phyloP scores from a whole-genome alignment of 306 rosid species.

The Cicer arietinum region DNA sequence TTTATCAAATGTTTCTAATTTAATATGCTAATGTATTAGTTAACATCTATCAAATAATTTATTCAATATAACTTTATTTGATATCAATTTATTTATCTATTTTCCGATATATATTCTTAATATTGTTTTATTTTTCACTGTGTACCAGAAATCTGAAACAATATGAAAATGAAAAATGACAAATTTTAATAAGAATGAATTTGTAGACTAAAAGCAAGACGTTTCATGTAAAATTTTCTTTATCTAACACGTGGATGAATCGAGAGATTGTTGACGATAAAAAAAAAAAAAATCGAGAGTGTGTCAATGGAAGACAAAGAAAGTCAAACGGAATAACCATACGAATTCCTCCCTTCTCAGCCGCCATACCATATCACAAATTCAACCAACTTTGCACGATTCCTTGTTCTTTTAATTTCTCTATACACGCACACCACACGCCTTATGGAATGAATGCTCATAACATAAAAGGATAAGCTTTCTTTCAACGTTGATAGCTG shows the following conservation, averaged over 20 bases:
- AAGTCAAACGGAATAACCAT: conserved; percentile 40
- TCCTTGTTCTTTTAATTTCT: not conserved
- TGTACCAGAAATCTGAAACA: no score
- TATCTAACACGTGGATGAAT: conserved; percentile 25
- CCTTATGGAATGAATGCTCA: not conserved
- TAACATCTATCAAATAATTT: no score
- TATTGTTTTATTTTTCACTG: no score
- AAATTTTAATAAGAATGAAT: no score
- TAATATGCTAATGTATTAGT: no score
- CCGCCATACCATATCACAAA: not conserved
- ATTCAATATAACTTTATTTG: no score
- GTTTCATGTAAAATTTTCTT: no score
- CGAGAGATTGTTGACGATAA: not conserved
- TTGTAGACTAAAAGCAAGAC: no score
- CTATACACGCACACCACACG: not conserved
- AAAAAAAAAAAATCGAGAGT: not conserved
- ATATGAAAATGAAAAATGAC: no score
- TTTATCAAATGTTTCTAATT: no score
- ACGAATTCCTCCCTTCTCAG: not conserved
- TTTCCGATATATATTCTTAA: no score
- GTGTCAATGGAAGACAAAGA: conserved; percentile 18
- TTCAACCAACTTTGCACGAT: conserved; percentile 9
- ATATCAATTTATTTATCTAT: no score
- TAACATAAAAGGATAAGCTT: conserved; percentile 13
- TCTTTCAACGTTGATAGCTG: not conserved